Percentiles rank a stretch among this genome's conserved stretches.
phyloP scores from a whole-genome alignment of 176 grass and related monocot species.

The Raddia distichophylla region DNA sequence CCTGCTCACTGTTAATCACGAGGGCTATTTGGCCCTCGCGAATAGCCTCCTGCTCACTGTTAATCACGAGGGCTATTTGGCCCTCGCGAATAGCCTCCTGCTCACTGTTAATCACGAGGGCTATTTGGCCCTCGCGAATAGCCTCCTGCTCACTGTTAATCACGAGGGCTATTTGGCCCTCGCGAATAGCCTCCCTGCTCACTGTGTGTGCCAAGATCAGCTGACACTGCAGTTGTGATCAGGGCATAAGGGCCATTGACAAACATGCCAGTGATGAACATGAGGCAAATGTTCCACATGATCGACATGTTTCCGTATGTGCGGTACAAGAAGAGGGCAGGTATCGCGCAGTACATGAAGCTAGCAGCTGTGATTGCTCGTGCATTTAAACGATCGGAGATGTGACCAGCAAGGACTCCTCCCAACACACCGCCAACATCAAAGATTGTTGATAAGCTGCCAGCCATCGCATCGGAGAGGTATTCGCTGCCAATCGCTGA shows the following conservation, averaged over 20 bases:
- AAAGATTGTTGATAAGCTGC: constrained; percentile 79
- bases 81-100: too few species aligned
- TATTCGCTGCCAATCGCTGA: constrained; percentile 74
- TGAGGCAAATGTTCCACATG: constrained; percentile 66
- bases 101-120: too few species aligned
- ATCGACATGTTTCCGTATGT: constrained; percentile 69
- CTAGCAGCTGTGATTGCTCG: constrained; percentile 72
- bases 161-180: too few species aligned
- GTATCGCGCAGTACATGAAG: constrained; percentile 82
- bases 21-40: too few species aligned
- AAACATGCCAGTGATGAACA: constrained; percentile 85
- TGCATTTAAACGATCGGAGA: constrained; percentile 75
- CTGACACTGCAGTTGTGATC: constrained; percentile 84
- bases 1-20: too few species aligned
- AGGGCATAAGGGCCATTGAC: constrained; percentile 85
- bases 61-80: too few species aligned
- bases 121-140: too few species aligned
- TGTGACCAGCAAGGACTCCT: constrained; percentile 79
- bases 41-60: too few species aligned
- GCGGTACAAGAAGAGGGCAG: constrained; percentile 74
- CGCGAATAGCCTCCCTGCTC: too few species aligned
- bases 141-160: too few species aligned
- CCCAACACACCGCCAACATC: constrained; percentile 87
- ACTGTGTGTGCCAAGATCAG: constrained; percentile 85
- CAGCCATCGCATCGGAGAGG: constrained; percentile 70